These are phyloP conservation scores for Dichotomopilus funicola DNA, from an alignment of 2,329 filamentous ascomycete genomes.

Conservation along the genomic window DNA sequence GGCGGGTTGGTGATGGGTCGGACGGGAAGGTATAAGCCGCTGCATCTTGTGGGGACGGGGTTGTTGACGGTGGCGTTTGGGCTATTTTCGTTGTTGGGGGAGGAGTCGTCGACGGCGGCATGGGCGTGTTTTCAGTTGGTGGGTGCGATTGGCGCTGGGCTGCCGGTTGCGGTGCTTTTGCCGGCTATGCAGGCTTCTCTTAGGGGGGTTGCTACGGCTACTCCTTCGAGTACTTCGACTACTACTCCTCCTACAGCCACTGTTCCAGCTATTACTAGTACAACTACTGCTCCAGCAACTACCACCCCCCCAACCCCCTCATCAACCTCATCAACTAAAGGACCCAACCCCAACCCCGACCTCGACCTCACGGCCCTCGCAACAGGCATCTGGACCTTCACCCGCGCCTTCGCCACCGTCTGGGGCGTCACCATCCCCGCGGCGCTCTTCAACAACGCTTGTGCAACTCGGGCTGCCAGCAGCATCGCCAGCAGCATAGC, in stretches of 20 bases:
- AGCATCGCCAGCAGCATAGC: too few relatives aligned
- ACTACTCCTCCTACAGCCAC: too few relatives aligned
- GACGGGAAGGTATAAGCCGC: slow-evolving; percentile 19
- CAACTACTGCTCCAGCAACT: too few relatives aligned
- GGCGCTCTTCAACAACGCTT: slow-evolving; percentile 30
- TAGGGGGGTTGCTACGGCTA: slow-evolving; percentile 19
- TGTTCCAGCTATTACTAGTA: too few relatives aligned
- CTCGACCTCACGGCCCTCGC: slow-evolving; percentile 29
- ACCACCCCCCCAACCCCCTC: too few relatives aligned
- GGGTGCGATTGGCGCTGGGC: slow-evolving; percentile 34
- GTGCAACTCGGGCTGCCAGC: neutral
- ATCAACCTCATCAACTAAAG: too few relatives aligned
- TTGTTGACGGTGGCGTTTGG: neutral
- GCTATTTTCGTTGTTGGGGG: neutral
- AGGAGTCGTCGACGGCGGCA: slow-evolving; percentile 28
- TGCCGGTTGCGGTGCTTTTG: slow-evolving; percentile 35
- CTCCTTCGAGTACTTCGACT: too few relatives aligned
- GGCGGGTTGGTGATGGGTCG: slow-evolving; percentile 25
- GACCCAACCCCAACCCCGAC: too few relatives aligned
- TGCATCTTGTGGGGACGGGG: slow-evolving; percentile 19
- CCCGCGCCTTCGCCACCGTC: slow-evolving; percentile 39
- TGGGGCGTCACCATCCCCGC: slow-evolving; percentile 41
- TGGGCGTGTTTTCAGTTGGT: slow-evolving; percentile 39
- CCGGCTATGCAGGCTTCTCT: slow-evolving; percentile 37
- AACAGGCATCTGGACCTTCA: slow-evolving; percentile 37